Base-by-base conservation (phyloP, 306 rosid species). In the Medicago arabica region DNA sequence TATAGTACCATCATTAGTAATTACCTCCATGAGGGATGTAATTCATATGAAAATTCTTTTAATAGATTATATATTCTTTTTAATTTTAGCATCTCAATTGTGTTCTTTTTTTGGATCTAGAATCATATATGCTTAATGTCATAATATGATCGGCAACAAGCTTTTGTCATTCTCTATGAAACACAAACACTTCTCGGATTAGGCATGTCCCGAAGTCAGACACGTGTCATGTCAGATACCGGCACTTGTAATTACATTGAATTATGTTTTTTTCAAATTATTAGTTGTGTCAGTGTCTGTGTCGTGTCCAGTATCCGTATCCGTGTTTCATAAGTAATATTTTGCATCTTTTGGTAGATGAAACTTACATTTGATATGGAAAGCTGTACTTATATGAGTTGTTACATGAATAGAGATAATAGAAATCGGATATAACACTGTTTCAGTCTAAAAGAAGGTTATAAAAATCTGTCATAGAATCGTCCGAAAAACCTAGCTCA, bases 11-110 rank as follows among this genome's bases (percentile, higher is more conserved):
- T 21, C 23, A 61, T 76, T 61, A 67, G 71, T 10, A 7, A 53
- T 72, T 68, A 61, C 49, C 73, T 69, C 23, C 49, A 15, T 40
- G 78, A 81, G 43, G 72, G 36, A 84, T 73, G 83, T 73, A 81
- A 77, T 73, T 18, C 36, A 62, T 40, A 81, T 46, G 74, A 72
- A 59, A 54, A 84, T 81, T 84, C 83, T 84, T 84, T 76, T 28
- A 0, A 74, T 25, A 70, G 53, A 63, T 67, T 55, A 8, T 72
- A 54, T 77, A 28, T 28, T 81, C 72, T 77, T 64, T 73, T 77
- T 14, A 38, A 39, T 59, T 62, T 25, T 15, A 4, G 76, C 68
- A 25, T 68, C 66, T 80, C 49, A 61, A 16, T 72, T 72, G 39
- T 65, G 4, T 28, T 28, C 46, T 51, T 67, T 57, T 40, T 41